Conservation (phyloP, 2,329 filamentous ascomycete species). For the Ophiocordyceps unilateralis region DNA sequence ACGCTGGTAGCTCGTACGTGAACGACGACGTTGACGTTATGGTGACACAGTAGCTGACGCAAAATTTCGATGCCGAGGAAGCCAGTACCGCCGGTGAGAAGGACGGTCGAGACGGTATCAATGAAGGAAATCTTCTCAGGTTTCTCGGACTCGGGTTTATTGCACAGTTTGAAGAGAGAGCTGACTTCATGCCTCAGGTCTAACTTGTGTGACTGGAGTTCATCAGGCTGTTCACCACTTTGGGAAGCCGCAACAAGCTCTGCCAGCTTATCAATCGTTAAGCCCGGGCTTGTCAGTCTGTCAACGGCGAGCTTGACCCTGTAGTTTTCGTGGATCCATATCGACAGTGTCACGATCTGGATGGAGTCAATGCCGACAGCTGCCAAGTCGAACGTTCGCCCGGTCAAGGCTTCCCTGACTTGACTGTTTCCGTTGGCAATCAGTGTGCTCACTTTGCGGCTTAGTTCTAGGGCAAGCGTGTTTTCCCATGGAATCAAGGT, state of each 20-base stretch:
- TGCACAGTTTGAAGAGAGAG: neutral
- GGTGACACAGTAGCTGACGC: neutral
- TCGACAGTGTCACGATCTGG: slow-evolving; percentile 1
- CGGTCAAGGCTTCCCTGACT: neutral
- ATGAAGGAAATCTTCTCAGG: too few species aligned
- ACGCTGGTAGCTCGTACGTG: neutral
- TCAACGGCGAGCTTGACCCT: neutral
- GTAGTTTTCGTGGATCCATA: neutral
- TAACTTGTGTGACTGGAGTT: neutral
- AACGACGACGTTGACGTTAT: neutral
- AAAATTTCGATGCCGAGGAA: slow-evolving; percentile 2
- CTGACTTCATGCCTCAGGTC: neutral
- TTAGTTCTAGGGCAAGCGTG: neutral
- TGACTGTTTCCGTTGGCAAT: neutral
- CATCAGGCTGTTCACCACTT: neutral
- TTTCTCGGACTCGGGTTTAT: neutral
- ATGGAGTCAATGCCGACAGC: slow-evolving; percentile 1
- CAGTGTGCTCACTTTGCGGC: neutral
- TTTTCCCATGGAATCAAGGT: neutral
- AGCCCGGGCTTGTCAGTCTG: neutral
- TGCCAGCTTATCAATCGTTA: neutral
- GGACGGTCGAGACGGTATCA: neutral
- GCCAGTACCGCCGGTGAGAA: slow-evolving; percentile 1
- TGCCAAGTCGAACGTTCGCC: neutral
- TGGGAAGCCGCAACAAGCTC: neutral